Base-by-base conservation (phyloP, 441 rosid genomes). In the Kokia cookei region DNA sequence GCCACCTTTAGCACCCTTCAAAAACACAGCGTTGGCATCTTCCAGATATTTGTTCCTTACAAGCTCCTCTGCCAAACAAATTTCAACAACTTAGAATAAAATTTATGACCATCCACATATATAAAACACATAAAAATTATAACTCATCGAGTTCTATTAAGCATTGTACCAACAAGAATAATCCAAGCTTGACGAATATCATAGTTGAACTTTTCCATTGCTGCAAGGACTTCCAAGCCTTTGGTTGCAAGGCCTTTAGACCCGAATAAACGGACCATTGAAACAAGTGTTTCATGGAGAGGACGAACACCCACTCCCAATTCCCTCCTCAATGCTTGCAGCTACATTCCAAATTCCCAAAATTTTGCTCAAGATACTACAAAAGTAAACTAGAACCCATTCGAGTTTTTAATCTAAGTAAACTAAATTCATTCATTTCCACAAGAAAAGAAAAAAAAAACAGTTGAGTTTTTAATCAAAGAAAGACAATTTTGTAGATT, bases 151-250 rank as follows among this genome's bases (percentile, higher is more conserved):
- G 45, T 68, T 75, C 57, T 19, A 76, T 13, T 54, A 81, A 77
- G 74, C 64, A 74, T 24, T 37, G 65, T 91, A 94, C 98, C 97
- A 82, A 95, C 98, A 83, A 95, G 90, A 79, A 91, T 75, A 5
- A 91, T 67, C 99, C 99, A 95, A 61, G 98, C 96, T 77, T 79
- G 88, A 58, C 94, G 97, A 80, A 95, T 86, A 71, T 91, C 94
- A 35, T 90, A 93, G 65, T 86, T 86, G 35, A 93, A 79, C 73
- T 88, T 93, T 79, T 91, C 96, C 98, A 91, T 91, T 1, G 97
- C 92, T 3, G 91, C 92, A 43, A 95, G 91, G 15, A 93, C 81
- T 62, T 93, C 98, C 72, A 90, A 69, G 24, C 91, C 99, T 83
- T 86, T 85, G 15, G 83, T 87, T 55, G 91, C 91, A 67, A 80